A percentile compares a stretch with the other conserved stretches of the same genome.
Evolutionary conservation across 306 rosid genomes (phyloP).

Genomic region (Luffa aegyptiaca): DNA sequence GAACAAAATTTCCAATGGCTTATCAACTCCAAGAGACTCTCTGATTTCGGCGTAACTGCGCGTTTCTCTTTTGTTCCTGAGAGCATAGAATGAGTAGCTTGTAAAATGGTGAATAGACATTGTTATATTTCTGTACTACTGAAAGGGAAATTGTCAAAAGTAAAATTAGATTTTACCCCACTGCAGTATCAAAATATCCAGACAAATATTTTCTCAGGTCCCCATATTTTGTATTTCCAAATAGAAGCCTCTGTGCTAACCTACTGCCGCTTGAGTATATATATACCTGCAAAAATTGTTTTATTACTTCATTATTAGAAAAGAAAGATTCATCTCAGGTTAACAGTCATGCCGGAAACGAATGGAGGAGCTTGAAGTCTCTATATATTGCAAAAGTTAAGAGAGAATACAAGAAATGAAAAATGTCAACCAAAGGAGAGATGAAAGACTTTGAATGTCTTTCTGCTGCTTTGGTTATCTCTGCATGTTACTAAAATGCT

Average conservation of each 20-base stretch:
- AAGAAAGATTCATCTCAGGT: background rate
- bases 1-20: slow-evolving; percentile 68
- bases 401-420: background rate
- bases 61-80: slow-evolving; percentile 78
- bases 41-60: slow-evolving; percentile 64
- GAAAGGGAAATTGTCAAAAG: background rate
- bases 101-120: background rate
- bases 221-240: slow-evolving; percentile 77
- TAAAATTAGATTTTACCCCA: slow-evolving; percentile 48
- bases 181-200: slow-evolving; percentile 83
- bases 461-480: background rate
- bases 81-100: background rate
- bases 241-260: slow-evolving; percentile 84
- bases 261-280: slow-evolving; percentile 98
- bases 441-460: background rate
- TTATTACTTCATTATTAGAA: background rate
- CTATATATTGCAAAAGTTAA: background rate
- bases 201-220: slow-evolving; percentile 75
- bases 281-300: slow-evolving; percentile 44
- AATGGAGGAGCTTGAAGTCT: background rate
- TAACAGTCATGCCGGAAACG: background rate
- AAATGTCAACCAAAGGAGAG: background rate
- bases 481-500: background rate
- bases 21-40: slow-evolving; percentile 74
- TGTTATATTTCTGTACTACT: background rate